Percentiles rank a stretch among this genome's conserved stretches.
phyloP scores from a whole-genome alignment of 192 early-diverging fungal species.

The Umbelopsis sp. region DNA sequence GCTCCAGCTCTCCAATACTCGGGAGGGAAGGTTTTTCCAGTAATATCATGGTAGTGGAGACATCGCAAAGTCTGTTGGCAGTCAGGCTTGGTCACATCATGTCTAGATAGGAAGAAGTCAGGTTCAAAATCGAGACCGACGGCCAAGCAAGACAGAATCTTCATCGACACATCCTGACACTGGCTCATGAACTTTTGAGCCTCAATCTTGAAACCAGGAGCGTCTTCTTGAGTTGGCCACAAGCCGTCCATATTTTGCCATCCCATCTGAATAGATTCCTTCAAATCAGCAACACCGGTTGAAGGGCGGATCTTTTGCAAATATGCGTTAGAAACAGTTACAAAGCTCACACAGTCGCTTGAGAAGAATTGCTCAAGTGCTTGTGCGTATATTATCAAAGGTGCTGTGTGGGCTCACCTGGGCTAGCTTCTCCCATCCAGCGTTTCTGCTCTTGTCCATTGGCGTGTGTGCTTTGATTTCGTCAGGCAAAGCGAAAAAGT shows the following conservation, averaged over 20 bases:
- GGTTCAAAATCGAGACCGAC: constrained; percentile 26
- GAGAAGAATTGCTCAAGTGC: too few species aligned
- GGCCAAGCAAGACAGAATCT: constrained; percentile 26
- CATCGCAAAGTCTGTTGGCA: constrained; percentile 29
- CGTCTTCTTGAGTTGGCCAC: constrained; percentile 29
- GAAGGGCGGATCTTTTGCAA: background rate
- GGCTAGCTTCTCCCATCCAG: constrained; percentile 33
- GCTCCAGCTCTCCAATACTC: constrained; percentile 22
- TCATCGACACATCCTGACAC: constrained; percentile 34
- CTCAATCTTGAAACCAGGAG: constrained; percentile 25
- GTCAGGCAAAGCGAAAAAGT: constrained; percentile 35
- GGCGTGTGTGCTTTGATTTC: constrained; percentile 30
- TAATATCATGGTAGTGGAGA: constrained; percentile 29
- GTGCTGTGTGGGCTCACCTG: constrained; percentile 10
- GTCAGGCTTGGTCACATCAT: constrained; percentile 30
- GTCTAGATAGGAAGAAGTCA: constrained; percentile 32
- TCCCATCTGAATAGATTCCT: constrained; percentile 34
- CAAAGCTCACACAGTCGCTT: background rate
- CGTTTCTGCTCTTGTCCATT: constrained; percentile 31
- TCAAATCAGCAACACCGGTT: constrained; percentile 27
- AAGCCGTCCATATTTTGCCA: constrained; percentile 27
- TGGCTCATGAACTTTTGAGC: constrained; percentile 28
- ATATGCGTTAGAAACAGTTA: too few species aligned
- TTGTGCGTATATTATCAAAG: too few species aligned
- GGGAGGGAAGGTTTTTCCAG: constrained; percentile 11